Evolutionary conservation across 371 early-diverging fungal genomes (phyloP).

Genomic region (Rhizopus stolonifer): DNA sequence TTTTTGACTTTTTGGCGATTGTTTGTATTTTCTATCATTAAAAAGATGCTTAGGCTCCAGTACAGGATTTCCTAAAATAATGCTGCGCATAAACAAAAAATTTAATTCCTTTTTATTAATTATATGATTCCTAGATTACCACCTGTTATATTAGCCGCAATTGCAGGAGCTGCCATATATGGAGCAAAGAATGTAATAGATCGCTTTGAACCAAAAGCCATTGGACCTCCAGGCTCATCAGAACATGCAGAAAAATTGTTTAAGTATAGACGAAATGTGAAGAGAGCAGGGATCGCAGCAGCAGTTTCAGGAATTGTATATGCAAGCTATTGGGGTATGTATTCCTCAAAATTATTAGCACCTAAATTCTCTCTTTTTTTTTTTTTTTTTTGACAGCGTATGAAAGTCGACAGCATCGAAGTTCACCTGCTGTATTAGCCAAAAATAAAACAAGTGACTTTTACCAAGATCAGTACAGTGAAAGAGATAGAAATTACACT

Average conservation of each 20-base stretch:
- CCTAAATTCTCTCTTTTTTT: neutral
- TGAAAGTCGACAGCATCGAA: conserved; percentile 29
- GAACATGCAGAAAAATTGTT: conserved; percentile 28
- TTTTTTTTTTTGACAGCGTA: conserved; percentile 26
- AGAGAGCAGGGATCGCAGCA: conserved; percentile 22
- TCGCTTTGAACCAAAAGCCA: conserved; percentile 34
- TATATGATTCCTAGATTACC: conserved; percentile 49
- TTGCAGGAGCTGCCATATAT: conserved; percentile 44
- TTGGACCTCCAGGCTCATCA: conserved; percentile 42
- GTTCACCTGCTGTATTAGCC: conserved; percentile 24
- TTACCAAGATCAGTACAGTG: conserved; percentile 41
- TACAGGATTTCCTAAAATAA: too few relatives aligned
- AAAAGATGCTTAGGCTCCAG: too few relatives aligned
- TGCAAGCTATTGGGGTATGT: conserved; percentile 34
- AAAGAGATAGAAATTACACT: conserved; percentile 28
- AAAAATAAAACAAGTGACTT: conserved; percentile 12
- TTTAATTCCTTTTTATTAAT: neutral
- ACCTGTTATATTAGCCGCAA: conserved; percentile 34
- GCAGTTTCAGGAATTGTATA: conserved; percentile 25
- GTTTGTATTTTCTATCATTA: too few relatives aligned
- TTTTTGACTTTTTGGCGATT: too few relatives aligned
- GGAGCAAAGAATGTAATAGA: conserved; percentile 38
- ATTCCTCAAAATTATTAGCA: neutral
- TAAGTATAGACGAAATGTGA: conserved; percentile 24
- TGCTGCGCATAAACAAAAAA: too few relatives aligned